phyloP scores from a whole-genome alignment of 2,329 filamentous ascomycete species.

The Ceratocystis diversiconidia region DNA sequence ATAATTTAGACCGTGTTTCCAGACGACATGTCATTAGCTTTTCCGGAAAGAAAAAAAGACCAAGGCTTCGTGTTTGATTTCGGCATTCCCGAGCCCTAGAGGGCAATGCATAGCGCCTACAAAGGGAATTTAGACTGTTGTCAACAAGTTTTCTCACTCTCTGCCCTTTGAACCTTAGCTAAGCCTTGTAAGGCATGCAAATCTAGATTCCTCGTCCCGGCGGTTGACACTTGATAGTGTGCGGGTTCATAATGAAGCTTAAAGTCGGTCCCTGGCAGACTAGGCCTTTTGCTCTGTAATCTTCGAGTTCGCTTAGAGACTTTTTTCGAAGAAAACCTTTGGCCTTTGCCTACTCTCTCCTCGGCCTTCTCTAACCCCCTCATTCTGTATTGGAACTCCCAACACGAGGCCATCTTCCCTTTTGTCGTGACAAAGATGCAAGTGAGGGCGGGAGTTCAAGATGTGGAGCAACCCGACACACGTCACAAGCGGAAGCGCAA shows the following conservation, averaged over 20 bases:
- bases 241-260: neutral
- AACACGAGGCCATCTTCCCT: neutral
- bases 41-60: neutral
- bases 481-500: too few species aligned
- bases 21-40: neutral
- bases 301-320: neutral
- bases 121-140: neutral
- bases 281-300: neutral
- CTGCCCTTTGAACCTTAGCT: neutral
- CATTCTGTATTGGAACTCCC: neutral
- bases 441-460: neutral
- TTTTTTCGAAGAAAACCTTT: neutral
- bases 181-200: slow-evolving; percentile 1
- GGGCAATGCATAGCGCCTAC: neutral
- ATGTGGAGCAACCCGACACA: neutral
- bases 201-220: slow-evolving; percentile 1
- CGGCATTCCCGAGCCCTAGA: neutral
- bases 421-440: neutral
- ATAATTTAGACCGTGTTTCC: neutral
- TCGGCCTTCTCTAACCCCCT: neutral
- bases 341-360: neutral
- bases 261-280: neutral
- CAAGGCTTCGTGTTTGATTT: neutral
- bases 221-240: neutral
- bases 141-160: neutral